Evolutionary conservation across 371 early-diverging fungal species (phyloP).

Genomic region (Batkoa obscura): DNA sequence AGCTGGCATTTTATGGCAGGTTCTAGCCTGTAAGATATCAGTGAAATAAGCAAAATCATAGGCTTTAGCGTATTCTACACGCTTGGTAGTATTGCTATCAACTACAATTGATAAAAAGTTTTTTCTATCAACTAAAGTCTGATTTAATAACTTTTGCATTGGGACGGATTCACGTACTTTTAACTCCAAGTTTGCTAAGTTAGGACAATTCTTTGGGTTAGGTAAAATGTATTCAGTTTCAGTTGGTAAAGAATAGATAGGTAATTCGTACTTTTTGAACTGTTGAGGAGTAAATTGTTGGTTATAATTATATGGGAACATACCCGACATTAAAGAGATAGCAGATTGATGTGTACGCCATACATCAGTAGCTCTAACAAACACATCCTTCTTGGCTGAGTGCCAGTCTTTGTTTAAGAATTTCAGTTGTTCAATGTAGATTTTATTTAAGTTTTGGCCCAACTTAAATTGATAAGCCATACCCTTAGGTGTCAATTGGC

Average conservation of each 20-base stretch:
- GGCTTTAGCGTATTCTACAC: conserved; percentile 5
- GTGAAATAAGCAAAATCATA: conserved; percentile 10
- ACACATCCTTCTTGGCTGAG: background rate
- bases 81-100: conserved; percentile 7
- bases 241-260: background rate
- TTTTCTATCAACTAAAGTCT: too few relatives aligned
- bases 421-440: background rate
- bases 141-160: too few relatives aligned
- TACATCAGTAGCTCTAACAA: background rate
- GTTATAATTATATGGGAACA: background rate
- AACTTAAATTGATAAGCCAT: background rate
- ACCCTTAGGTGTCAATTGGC: background rate
- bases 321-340: background rate
- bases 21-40: background rate
- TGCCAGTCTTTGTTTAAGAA: background rate
- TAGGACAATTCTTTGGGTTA: background rate
- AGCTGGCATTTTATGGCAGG: background rate
- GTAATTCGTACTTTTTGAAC: too few relatives aligned
- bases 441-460: background rate
- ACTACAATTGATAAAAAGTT: too few relatives aligned
- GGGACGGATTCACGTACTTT: too few relatives aligned
- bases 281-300: too few relatives aligned
- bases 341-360: background rate
- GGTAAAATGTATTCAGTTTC: background rate
- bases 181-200: background rate